These are phyloP conservation scores for Tetrapisispora fleetii DNA, from an alignment of 805 yeast genomes.

Conservation along the genomic window DNA sequence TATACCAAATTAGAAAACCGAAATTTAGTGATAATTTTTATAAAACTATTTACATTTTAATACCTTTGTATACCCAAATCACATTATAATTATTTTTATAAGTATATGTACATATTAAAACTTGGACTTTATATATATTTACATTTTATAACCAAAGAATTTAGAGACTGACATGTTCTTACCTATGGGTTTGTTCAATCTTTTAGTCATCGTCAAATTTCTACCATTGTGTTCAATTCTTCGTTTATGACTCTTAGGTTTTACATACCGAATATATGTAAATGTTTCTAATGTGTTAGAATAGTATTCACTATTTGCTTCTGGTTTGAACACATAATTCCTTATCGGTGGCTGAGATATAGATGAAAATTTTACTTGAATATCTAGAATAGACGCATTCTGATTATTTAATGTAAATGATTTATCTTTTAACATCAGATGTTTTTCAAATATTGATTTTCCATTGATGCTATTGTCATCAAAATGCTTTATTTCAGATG, in stretches of 20 bases:
- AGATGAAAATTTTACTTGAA: not conserved
- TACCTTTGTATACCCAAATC: constrained; percentile 1
- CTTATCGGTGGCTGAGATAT: not conserved
- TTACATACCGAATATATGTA: not conserved
- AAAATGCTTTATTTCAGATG: not conserved
- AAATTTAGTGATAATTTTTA: not conserved
- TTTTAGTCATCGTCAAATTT: not conserved
- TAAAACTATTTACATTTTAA: not conserved
- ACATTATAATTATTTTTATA: not conserved
- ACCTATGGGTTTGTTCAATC: not conserved
- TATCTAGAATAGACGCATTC: not conserved
- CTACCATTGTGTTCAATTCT: not conserved
- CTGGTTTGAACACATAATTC: not conserved
- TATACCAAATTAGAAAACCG: not conserved
- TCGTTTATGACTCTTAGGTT: not conserved
- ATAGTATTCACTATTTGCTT: not conserved
- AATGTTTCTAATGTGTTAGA: not conserved
- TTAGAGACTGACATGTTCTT: not conserved
- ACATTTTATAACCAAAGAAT: not conserved
- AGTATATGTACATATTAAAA: not conserved
- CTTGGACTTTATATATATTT: not conserved
- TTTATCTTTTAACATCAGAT: not conserved
- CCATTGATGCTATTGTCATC: not conserved
- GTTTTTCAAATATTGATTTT: not conserved
- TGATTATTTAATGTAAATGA: not conserved